phyloP scores from a whole-genome alignment of 2,329 filamentous ascomycete genomes.

The Beauveria sp. region DNA sequence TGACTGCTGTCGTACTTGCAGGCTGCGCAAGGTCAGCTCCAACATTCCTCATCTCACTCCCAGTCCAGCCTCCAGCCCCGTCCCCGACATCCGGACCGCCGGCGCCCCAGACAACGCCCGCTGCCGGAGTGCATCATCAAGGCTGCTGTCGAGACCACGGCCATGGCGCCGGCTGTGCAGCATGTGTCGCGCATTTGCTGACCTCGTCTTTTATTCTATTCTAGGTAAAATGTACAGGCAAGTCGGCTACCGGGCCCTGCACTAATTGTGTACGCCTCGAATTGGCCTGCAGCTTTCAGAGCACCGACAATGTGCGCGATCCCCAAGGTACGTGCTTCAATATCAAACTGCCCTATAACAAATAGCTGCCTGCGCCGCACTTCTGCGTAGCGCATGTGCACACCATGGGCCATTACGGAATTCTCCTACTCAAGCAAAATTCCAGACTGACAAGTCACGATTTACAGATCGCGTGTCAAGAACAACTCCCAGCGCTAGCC shows the following conservation, averaged over 20 bases:
- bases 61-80: background rate
- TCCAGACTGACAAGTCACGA: slow-evolving; percentile 1
- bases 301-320: slow-evolving; percentile 15
- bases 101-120: background rate
- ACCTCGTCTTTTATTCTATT: background rate
- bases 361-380: background rate
- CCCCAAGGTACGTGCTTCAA: slow-evolving; percentile 14
- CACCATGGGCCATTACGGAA: background rate
- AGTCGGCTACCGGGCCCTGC: slow-evolving; percentile 28
- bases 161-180: background rate
- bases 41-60: background rate
- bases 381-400: background rate
- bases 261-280: slow-evolving; percentile 30
- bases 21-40: slow-evolving; percentile 28
- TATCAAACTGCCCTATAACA: background rate
- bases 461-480: slow-evolving; percentile 25
- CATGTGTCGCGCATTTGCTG: background rate
- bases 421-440: background rate
- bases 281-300: slow-evolving; percentile 28
- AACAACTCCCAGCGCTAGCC: slow-evolving; percentile 31
- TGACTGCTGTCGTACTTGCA: slow-evolving; percentile 31
- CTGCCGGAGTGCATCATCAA: background rate
- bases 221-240: slow-evolving; percentile 36
- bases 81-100: background rate
- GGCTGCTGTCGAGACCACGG: background rate